These are phyloP conservation scores for Mimosa bimucronata DNA, from an alignment of 306 rosid genomes.

Conservation along the genomic window DNA sequence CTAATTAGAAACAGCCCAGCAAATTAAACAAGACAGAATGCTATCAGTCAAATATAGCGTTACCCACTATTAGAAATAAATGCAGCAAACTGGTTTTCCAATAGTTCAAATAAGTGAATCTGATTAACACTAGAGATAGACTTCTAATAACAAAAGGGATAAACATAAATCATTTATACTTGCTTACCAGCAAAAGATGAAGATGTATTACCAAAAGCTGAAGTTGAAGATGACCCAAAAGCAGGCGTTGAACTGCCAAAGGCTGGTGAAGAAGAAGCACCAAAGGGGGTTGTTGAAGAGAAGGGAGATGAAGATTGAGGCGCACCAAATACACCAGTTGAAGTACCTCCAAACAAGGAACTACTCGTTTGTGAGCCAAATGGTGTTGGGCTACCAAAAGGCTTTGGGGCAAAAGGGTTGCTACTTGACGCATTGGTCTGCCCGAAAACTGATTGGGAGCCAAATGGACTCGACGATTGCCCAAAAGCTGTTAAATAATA, in stretches of 20 bases:
- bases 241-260: constrained; percentile 73
- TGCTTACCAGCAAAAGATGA: constrained; percentile 69
- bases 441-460: constrained; percentile 80
- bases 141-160: not conserved
- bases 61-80: not conserved
- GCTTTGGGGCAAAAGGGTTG: constrained; percentile 84
- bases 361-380: constrained; percentile 75
- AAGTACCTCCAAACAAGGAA: constrained; percentile 82
- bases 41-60: not conserved
- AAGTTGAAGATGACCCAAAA: constrained; percentile 76
- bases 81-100: not conserved
- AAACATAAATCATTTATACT: not conserved
- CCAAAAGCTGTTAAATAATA: constrained; percentile 75
- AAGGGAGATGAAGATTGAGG: constrained; percentile 76
- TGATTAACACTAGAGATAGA: not conserved
- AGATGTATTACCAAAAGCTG: constrained; percentile 67
- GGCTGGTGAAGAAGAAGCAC: constrained; percentile 72
- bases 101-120: not conserved
- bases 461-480: constrained; percentile 85
- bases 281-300: constrained; percentile 67
- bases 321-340: constrained; percentile 92
- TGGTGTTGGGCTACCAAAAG: constrained; percentile 77
- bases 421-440: constrained; percentile 60
- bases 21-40: not conserved
- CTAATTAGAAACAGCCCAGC: not conserved